Evolutionary conservation across 257 asterid species (phyloP).

Genomic region (Parsonsia alboflavescens): DNA sequence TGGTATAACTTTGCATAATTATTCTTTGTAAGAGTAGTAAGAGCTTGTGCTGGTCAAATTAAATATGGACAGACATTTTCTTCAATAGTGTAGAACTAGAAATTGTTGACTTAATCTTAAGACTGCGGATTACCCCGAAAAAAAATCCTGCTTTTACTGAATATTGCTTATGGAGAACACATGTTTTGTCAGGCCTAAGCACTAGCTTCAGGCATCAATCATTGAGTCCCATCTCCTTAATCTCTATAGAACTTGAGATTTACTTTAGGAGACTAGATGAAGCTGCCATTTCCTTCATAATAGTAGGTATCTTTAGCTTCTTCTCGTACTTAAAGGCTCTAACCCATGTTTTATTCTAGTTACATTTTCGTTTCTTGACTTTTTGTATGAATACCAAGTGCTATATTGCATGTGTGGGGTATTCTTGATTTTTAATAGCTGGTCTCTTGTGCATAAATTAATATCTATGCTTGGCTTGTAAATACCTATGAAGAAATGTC

Average conservation of each 20-base stretch:
- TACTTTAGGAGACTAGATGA: not conserved
- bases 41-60: not conserved
- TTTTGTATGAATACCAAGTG: not conserved
- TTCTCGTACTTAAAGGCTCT: not conserved
- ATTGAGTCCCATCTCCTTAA: slow-evolving; percentile 4
- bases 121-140: slow-evolving; percentile 16
- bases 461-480: too few species aligned
- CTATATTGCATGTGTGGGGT: not conserved
- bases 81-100: not conserved
- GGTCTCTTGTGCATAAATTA: too few species aligned
- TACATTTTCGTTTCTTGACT: not conserved
- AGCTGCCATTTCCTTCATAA: not conserved
- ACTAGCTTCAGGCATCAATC: slow-evolving; percentile 24
- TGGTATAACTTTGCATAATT: not conserved
- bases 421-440: not conserved
- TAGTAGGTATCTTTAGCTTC: not conserved
- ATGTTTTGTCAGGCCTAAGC: slow-evolving; percentile 35
- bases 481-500: too few species aligned
- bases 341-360: too few species aligned
- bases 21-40: not conserved
- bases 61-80: too few species aligned
- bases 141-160: slow-evolving; percentile 8
- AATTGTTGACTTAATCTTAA: slow-evolving; percentile 27
- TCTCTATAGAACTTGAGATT: not conserved
- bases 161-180: slow-evolving; percentile 25